Evolutionary conservation across 305 asterid species (phyloP), one percentile per base, ranked within the genome.

Genomic region (Solanum chacoense): DNA sequence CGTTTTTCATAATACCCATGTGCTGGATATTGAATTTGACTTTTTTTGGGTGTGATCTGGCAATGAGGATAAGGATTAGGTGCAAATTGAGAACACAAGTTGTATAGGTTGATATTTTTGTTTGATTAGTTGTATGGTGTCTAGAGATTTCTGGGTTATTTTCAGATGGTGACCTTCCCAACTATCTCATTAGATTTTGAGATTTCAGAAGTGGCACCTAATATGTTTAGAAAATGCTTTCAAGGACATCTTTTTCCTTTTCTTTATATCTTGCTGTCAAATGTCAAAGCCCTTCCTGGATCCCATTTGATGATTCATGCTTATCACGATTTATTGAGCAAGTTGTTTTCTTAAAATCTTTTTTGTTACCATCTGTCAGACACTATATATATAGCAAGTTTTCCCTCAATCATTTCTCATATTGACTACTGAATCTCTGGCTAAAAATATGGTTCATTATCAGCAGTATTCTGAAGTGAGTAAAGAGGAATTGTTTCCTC

Each of bases 81-180:
- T 85, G 45, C 83, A 89, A 89, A 88, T 91, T 90, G 59, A 42
- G 69, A 75, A 89, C 87, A 79, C 88, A 76, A 84, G 90, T 83
- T 88, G 90, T 72, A 63, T 71, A 73, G 86, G 74, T 87, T 81
- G 89, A 69, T 88, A 74, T 65, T 81, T 87, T 77, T 38, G 83
- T 77, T 75, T 73, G 31, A 37, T 45, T 29, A 28, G 14, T 88
- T 89, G 84, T 84, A 67, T 86, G 69, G 74, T 86, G 86, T 65
- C 89, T 85, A 18, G 88, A 79, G 40, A 38, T 89, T 89, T 89
- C 88, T 84, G 90, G 88, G 79, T 87, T 87, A 85, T 40, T 67
- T 71, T 90, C 45, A 67, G n/a, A 37, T 78, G 59, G 84, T 37
- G 59, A 36, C 84, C 12, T n/a, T 78, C 20, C 90, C 59, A 78